Evolutionary conservation across 352 stramenopile genomes (phyloP).

Genomic region (Phytophthora foliorum): DNA sequence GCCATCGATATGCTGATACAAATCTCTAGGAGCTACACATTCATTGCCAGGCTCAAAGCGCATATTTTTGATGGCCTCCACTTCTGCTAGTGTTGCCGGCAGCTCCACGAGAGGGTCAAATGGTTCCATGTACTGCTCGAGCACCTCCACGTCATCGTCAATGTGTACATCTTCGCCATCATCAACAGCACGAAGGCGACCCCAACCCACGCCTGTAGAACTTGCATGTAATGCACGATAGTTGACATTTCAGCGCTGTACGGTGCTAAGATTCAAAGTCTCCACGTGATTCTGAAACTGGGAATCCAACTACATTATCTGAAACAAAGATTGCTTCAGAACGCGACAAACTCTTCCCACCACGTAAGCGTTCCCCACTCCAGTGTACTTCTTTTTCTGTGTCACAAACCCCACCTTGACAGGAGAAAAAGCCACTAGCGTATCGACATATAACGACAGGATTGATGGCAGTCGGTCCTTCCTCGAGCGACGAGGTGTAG

Average conservation of each 20-base stretch:
- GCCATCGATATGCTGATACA: no score
- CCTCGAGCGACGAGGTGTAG: no score
- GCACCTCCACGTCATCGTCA: conserved; percentile 4
- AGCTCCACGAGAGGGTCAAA: conserved; percentile 3
- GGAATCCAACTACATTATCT: conserved; percentile 15
- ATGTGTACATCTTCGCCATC: conserved; percentile 6
- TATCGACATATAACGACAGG: conserved; percentile 11
- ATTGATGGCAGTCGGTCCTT: neutral
- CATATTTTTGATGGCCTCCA: conserved; percentile 11
- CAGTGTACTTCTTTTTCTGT: neutral
- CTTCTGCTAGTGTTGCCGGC: neutral
- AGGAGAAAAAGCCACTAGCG: conserved; percentile 11
- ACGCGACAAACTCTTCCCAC: conserved; percentile 11
- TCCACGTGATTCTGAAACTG: conserved; percentile 17
- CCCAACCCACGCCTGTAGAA: neutral
- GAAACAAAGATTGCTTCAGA: conserved; percentile 7
- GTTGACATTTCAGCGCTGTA: conserved; percentile 9
- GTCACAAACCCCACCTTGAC: conserved; percentile 4
- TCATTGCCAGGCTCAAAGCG: conserved; percentile 13
- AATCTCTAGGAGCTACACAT: neutral
- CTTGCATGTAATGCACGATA: conserved; percentile 7
- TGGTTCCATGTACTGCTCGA: neutral
- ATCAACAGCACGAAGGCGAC: conserved; percentile 6
- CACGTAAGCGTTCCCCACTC: conserved; percentile 10
- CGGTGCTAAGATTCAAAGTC: neutral